These are phyloP conservation scores for Puccinia novopanici DNA, from an alignment of 1,284 basidiomycete species.

Conservation along the genomic window DNA sequence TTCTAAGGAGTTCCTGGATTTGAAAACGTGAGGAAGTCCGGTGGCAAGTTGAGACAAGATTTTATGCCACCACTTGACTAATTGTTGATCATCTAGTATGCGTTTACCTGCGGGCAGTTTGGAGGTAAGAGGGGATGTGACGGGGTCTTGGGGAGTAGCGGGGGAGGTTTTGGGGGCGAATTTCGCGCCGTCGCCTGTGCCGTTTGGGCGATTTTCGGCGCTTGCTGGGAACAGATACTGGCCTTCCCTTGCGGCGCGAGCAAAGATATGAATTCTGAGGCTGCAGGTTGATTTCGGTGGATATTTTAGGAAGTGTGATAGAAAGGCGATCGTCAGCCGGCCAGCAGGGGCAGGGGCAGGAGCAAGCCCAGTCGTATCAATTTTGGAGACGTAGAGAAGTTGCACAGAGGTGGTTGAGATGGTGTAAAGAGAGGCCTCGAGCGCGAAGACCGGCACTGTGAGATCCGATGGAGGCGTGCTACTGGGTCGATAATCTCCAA, in stretches of 20 bases:
- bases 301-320: constrained; percentile 25
- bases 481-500: not conserved
- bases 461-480: not conserved
- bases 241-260: constrained; percentile 45
- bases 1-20: constrained; percentile 13
- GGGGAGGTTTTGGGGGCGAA: not conserved
- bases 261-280: constrained; percentile 46
- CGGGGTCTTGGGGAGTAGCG: no score
- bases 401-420: constrained; percentile 8
- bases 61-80: constrained; percentile 46
- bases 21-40: not conserved
- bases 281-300: constrained; percentile 5
- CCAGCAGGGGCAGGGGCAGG: constrained; percentile 17
- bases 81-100: constrained; percentile 45
- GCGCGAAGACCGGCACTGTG: constrained; percentile 36
- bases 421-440: constrained; percentile 28
- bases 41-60: constrained; percentile 15
- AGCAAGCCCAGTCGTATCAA: constrained; percentile 39
- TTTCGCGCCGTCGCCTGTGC: constrained; percentile 27
- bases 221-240: constrained; percentile 47
- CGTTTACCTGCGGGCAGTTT: constrained; percentile 24
- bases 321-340: constrained; percentile 16
- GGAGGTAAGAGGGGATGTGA: not conserved
- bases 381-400: constrained; percentile 43
- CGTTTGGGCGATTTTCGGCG: constrained; percentile 26